phyloP scores from a whole-genome alignment of 352 stramenopile species.

The Globisporangium acanthophoron region DNA sequence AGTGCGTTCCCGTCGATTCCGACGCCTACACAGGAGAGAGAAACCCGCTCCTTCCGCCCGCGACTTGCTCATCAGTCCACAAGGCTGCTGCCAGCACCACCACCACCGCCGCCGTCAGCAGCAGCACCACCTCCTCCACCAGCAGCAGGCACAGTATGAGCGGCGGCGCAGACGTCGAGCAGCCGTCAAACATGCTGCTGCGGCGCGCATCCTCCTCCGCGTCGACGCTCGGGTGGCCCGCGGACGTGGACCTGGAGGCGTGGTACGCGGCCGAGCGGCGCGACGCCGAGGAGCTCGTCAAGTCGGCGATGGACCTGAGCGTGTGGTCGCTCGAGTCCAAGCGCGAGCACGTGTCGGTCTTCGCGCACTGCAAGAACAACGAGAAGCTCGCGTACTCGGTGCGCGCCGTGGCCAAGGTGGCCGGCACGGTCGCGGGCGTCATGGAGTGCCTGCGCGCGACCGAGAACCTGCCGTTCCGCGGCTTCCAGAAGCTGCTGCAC shows the following conservation, averaged over 20 bases:
- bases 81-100: too few relatives aligned
- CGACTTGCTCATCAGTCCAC: too few relatives aligned
- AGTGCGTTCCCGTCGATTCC: too few relatives aligned
- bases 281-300: conserved; percentile 64
- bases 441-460: conserved; percentile 70
- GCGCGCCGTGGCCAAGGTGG: conserved; percentile 59
- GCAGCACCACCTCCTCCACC: neutral
- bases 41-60: too few relatives aligned
- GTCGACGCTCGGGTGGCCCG: conserved; percentile 46
- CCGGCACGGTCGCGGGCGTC: conserved; percentile 62
- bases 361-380: conserved; percentile 81
- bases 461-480: conserved; percentile 47
- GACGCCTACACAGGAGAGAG: too few relatives aligned
- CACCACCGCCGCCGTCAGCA: neutral
- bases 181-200: neutral
- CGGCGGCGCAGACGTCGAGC: neutral
- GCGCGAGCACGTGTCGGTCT: conserved; percentile 62
- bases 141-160: neutral
- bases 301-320: conserved; percentile 60
- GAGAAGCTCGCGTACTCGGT: conserved; percentile 72
- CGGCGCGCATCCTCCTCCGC: conserved; percentile 19
- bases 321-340: conserved; percentile 71
- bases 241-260: conserved; percentile 68
- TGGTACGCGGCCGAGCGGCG: conserved; percentile 71
- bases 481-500: conserved; percentile 75